A percentile compares a stretch with the other conserved stretches of the same genome.
phyloP scores from a whole-genome alignment of 495 filamentous ascomycete genomes.

The Penicillium malachiteum region DNA sequence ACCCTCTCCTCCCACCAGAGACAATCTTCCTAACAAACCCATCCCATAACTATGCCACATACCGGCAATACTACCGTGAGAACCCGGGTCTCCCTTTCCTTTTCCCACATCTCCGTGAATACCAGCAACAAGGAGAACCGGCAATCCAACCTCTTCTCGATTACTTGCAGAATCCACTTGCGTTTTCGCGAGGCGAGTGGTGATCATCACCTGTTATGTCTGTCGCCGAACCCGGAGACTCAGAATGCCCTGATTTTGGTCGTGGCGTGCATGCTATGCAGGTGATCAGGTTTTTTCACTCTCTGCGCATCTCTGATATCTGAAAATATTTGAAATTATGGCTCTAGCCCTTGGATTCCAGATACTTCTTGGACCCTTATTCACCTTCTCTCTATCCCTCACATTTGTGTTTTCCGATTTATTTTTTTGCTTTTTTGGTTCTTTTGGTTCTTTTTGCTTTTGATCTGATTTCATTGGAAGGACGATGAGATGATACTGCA shows the following conservation, averaged over 20 bases:
- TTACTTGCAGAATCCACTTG: constrained; percentile 16
- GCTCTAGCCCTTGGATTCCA: too few relatives aligned
- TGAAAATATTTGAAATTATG: too few relatives aligned
- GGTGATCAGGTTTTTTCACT: constrained; percentile 7
- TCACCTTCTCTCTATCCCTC: too few relatives aligned
- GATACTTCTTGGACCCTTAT: too few relatives aligned
- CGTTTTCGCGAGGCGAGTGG: not conserved
- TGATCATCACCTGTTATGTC: constrained; percentile 3
- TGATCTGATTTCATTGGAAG: too few relatives aligned
- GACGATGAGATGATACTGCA: too few relatives aligned
- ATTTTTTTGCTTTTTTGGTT: constrained; percentile 13
- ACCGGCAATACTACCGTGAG: constrained; percentile 34
- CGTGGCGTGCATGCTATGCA: constrained; percentile 20
- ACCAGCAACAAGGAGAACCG: constrained; percentile 29
- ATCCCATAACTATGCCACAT: constrained; percentile 33
- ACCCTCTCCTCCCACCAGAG: constrained; percentile 25
- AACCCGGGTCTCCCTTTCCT: constrained; percentile 43
- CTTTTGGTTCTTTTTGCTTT: not conserved
- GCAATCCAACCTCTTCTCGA: constrained; percentile 34
- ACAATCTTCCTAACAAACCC: constrained; percentile 27
- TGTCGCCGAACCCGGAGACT: not conserved
- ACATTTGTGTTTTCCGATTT: constrained; percentile 1
- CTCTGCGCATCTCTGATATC: not conserved
- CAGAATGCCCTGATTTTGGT: not conserved
- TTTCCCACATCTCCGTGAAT: constrained; percentile 39